Evolutionary conservation across 2,329 filamentous ascomycete genomes (phyloP).

Genomic region (Rosellinia necatrix): DNA sequence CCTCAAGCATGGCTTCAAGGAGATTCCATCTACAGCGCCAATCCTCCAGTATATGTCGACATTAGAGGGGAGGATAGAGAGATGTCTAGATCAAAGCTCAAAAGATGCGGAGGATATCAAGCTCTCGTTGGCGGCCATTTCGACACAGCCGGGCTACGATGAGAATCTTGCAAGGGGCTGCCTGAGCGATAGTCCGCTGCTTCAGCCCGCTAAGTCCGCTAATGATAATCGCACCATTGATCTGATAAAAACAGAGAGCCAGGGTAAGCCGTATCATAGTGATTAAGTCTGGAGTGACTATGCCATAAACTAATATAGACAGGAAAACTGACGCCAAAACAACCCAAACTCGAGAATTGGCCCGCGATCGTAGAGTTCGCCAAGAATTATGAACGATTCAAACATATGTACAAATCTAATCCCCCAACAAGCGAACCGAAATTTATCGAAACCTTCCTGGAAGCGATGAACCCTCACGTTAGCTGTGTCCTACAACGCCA

Average conservation of each 20-base stretch:
- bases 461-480: slow-evolving; percentile 24
- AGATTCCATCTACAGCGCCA: neutral
- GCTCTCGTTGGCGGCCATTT: neutral
- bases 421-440: slow-evolving; percentile 23
- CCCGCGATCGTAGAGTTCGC: slow-evolving; percentile 19
- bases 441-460: slow-evolving; percentile 31
- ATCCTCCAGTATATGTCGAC: neutral
- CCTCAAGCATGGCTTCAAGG: neutral
- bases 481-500: slow-evolving; percentile 31
- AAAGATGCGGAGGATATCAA: neutral
- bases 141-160: neutral
- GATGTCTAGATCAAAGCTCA: neutral
- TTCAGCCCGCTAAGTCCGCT: neutral
- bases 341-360: neutral
- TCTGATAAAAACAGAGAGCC: neutral
- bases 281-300: too few species aligned
- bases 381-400: slow-evolving; percentile 29
- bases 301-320: slow-evolving; percentile 1
- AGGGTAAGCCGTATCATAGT: neutral
- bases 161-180: neutral
- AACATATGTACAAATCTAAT: slow-evolving; percentile 26
- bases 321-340: neutral
- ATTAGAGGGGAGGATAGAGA: slow-evolving; percentile 2
- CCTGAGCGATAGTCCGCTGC: neutral
- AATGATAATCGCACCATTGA: neutral